phyloP scores from a whole-genome alignment of 2,329 filamentous ascomycete genomes.

The Colletotrichum neosansevieriae region DNA sequence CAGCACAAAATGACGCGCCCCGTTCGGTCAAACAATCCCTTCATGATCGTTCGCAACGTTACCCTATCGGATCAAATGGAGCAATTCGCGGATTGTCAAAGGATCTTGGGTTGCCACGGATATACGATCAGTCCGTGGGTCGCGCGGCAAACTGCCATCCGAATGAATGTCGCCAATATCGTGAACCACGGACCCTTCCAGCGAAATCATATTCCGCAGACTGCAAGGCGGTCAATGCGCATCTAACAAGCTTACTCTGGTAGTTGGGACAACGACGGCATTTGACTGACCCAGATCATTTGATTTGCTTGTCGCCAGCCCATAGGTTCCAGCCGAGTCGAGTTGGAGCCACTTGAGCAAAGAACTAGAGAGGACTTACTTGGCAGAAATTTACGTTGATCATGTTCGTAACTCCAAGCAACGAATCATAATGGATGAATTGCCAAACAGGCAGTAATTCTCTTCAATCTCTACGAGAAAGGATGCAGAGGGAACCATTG shows the following conservation, averaged over 20 bases:
- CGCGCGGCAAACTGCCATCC: conserved; percentile 23
- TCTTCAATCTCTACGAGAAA: neutral
- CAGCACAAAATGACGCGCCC: conserved; percentile 37
- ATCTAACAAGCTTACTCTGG: neutral
- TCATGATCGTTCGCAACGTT: conserved; percentile 36
- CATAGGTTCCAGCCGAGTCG: neutral
- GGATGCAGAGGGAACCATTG: too few species aligned
- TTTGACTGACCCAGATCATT: conserved; percentile 31
- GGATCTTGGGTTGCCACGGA: conserved; percentile 29
- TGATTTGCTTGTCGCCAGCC: conserved; percentile 18
- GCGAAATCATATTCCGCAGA: neutral
- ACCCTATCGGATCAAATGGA: conserved; percentile 27
- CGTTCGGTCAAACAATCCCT: conserved; percentile 30
- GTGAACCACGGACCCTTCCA: conserved; percentile 15
- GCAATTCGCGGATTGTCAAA: conserved; percentile 29
- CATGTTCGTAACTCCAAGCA: neutral
- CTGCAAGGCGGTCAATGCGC: conserved; percentile 24
- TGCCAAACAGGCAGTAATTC: conserved; percentile 1
- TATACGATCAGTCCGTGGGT: conserved; percentile 30
- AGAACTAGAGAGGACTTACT: neutral
- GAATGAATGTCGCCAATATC: conserved; percentile 24
- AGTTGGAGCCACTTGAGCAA: neutral
- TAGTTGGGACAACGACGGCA: conserved; percentile 5
- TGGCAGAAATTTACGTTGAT: conserved; percentile 19
- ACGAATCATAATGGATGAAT: neutral